Conservation (phyloP, 2,329 filamentous ascomycete genomes). For the Myriangium duriaei region DNA sequence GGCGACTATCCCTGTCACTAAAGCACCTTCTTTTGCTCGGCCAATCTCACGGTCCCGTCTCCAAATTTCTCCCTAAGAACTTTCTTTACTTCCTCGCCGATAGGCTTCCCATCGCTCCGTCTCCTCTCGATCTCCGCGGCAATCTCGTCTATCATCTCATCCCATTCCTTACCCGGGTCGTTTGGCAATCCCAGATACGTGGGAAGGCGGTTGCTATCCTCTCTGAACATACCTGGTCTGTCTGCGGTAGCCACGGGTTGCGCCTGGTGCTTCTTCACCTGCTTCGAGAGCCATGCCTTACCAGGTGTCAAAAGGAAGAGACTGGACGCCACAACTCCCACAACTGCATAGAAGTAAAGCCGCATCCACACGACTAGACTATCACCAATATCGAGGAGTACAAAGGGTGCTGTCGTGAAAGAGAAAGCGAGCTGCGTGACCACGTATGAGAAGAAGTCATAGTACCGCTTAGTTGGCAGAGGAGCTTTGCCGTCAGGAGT, state of each 20-base stretch:
- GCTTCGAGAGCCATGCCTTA: constrained; percentile 38
- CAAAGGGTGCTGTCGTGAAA: constrained; percentile 74
- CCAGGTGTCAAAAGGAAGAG: constrained; percentile 70
- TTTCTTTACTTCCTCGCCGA: constrained; percentile 39
- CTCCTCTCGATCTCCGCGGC: constrained; percentile 56
- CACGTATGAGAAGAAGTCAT: constrained; percentile 66
- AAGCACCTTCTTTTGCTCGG: constrained; percentile 7
- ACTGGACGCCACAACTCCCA: constrained; percentile 53
- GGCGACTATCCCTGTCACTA: too few species aligned
- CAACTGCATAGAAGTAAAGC: constrained; percentile 76
- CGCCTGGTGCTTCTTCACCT: constrained; percentile 24
- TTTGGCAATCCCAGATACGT: constrained; percentile 67
- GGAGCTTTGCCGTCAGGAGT: constrained; percentile 59
- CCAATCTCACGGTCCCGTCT: constrained; percentile 8
- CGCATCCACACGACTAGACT: constrained; percentile 68
- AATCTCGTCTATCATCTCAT: constrained; percentile 66
- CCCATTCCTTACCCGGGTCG: constrained; percentile 62
- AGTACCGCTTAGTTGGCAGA: constrained; percentile 65
- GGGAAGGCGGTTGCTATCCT: constrained; percentile 8
- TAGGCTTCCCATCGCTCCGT: constrained; percentile 30
- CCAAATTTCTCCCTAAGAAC: constrained; percentile 36
- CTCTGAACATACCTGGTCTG: not conserved
- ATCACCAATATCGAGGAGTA: constrained; percentile 60
- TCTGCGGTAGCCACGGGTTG: not conserved
- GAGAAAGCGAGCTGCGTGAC: constrained; percentile 72